phyloP scores from a whole-genome alignment of 768 basidiomycete genomes.

The Cantharellus anzutake region DNA sequence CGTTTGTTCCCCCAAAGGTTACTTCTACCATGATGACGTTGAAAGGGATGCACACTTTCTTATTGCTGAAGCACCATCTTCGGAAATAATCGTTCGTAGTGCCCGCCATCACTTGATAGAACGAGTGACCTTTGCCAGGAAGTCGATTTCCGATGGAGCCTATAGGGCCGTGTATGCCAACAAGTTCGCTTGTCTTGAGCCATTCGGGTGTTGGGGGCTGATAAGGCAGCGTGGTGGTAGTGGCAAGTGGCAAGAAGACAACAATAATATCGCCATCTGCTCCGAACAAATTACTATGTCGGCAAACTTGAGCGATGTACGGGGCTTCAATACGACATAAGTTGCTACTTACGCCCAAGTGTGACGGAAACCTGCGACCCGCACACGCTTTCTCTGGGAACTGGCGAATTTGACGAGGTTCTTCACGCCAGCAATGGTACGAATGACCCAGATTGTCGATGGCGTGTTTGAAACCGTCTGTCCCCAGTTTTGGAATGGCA shows the following conservation, averaged over 20 bases:
- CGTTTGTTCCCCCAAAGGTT: slow-evolving; percentile 16
- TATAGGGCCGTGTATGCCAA: background rate
- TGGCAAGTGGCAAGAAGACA: background rate
- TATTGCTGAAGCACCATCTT: slow-evolving; percentile 12
- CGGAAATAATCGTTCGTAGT: slow-evolving; percentile 17
- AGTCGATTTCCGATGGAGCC: background rate
- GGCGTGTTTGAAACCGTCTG: background rate
- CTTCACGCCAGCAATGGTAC: background rate
- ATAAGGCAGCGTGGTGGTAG: background rate
- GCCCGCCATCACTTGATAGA: slow-evolving; percentile 9
- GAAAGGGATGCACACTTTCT: slow-evolving; percentile 13
- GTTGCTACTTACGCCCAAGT: background rate
- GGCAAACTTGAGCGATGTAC: background rate
- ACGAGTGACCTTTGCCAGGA: background rate
- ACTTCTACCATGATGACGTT: slow-evolving; percentile 17
- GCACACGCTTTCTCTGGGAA: background rate
- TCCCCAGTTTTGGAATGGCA: background rate
- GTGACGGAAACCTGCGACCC: background rate
- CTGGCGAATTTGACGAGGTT: background rate
- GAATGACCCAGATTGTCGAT: background rate
- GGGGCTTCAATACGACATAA: background rate
- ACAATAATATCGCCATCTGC: background rate
- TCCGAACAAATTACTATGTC: background rate
- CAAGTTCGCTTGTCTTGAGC: background rate
- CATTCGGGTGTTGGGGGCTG: background rate